Evolutionary conservation across 2,329 filamentous ascomycete genomes (phyloP), one percentile per base, ranked within the genome.

Genomic region (Rasamsonia emersonii): DNA sequence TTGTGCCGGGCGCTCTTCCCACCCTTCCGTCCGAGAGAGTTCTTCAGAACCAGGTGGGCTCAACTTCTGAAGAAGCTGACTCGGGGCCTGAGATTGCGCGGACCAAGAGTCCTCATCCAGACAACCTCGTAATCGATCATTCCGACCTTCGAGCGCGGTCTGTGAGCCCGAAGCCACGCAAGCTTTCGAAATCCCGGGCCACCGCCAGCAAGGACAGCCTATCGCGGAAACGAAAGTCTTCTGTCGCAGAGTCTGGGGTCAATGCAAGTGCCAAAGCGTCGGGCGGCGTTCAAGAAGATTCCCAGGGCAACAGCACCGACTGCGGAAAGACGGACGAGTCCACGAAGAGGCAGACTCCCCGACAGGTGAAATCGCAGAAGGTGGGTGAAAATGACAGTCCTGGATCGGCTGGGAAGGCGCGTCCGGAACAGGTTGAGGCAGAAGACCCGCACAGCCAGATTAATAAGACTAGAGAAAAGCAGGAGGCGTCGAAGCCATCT

Each of bases 1-100:
- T 67, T 27, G 53, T 61, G 2, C 62, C 63, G 0, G 61, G 62
- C 7, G 54, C 52, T 31, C 46, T 68, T 5, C 54, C 64, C 4
- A 58, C 61, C 5, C 45, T 68, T 18, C 65, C 62, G 2, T 68
- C 64, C 2, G 65, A 68, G 41, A 47, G 64, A 37, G 47, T 67
- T 15, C 48, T 67, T 4, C 50, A 57, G 34, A 47, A 49, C 7
- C 59, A 59, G 24, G 31, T 46, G 17, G 35, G 40, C 21, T 28
- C 35, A 9, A 30, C 33, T 23, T 36, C 40, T 7, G 37, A 36
- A 11, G 20, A 38, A 19, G 26, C n/a, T n/a, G n/a, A n/a, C n/a
- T n/a, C n/a, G n/a, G n/a, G n/a, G n/a, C n/a, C n/a, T n/a, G n/a
- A n/a, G n/a, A n/a, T n/a, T n/a, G n/a, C n/a, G n/a, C n/a, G n/a